Evolutionary conservation across 371 early-diverging fungal species (phyloP).

Genomic region (Basidiobolus meristosporus): DNA sequence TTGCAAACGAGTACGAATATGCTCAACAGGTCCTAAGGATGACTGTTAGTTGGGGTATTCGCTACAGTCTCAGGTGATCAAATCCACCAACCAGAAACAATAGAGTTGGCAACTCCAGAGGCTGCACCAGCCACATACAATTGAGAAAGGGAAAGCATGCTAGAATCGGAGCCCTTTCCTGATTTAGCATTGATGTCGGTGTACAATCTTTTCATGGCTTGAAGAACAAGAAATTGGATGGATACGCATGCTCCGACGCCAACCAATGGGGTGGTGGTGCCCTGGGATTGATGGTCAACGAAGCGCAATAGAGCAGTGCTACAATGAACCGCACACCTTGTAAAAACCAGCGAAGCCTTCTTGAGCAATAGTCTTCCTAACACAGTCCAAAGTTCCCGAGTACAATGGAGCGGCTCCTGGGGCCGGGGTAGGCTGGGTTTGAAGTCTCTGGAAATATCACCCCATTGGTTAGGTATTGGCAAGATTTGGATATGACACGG

Average conservation of each 20-base stretch:
- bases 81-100: conserved; percentile 29
- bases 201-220: conserved; percentile 52
- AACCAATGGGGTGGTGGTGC: conserved; percentile 53
- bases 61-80: neutral
- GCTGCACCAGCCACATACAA: conserved; percentile 64
- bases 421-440: conserved; percentile 54
- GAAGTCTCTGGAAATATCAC: conserved; percentile 35
- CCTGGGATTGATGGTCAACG: too few species aligned
- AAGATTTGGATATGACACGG: too few species aligned
- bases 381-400: conserved; percentile 51
- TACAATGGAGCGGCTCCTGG: conserved; percentile 30
- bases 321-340: too few species aligned
- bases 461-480: neutral
- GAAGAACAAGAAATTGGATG: conserved; percentile 56
- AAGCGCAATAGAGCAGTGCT: too few species aligned
- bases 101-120: conserved; percentile 59
- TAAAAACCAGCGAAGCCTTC: conserved; percentile 62
- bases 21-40: conserved; percentile 49
- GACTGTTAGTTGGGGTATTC: neutral
- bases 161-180: conserved; percentile 8
- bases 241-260: conserved; percentile 68
- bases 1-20: conserved; percentile 59
- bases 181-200: conserved; percentile 20
- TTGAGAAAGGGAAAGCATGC: conserved; percentile 31
- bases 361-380: conserved; percentile 37